Evolutionary conservation across 768 basidiomycete species (phyloP), one percentile per base, ranked within the genome.

Genomic region (Russula compacta): DNA sequence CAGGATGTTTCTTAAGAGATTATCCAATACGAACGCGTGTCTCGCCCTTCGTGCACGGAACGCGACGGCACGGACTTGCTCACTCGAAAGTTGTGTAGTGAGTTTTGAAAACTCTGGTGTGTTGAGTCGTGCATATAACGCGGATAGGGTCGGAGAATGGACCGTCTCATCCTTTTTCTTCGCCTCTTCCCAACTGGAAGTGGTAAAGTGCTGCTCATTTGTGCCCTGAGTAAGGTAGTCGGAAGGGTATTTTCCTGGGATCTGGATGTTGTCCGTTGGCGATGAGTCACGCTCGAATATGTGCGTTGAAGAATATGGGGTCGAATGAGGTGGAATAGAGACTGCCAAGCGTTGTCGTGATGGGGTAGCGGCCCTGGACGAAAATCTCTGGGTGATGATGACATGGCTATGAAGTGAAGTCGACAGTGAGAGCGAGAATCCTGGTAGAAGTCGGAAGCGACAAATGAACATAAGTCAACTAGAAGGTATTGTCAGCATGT

Each of bases 391-490:
- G 51, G 47, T 63, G 32, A 42, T 58, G 40, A 38, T 21, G 52
- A 53, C 61, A 63, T 63, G 52, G 57, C 57, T 58, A 35, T 9
- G 19, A 32, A 46, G 50, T 53, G 36, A 58, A 21, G 39, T 60
- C 66, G 71, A 74, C 58, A 69, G 70, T 67, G 44, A 47, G 24
- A 33, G 35, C 29, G 74, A 70, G 72, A 76, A 74, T 73, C 75
- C 75, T 79, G 76, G 76, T 67, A 75, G 74, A 69, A 80, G 72
- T 73, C 78, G 73, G 75, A 74, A 79, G 74, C 83, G 84, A 79
- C 85, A 84, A 82, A 83, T 78, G 75, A 79, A 85, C 85, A 87
- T 87, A 84, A 81, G 83, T 87, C 78, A 87, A 75, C 85, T 82
- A 64, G 17, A 40, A 14, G 12, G 9, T 33, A 67, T 59, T 59